These are phyloP conservation scores for Diaporthe vexans DNA, from an alignment of 2,329 filamentous ascomycete genomes.

Conservation along the genomic window DNA sequence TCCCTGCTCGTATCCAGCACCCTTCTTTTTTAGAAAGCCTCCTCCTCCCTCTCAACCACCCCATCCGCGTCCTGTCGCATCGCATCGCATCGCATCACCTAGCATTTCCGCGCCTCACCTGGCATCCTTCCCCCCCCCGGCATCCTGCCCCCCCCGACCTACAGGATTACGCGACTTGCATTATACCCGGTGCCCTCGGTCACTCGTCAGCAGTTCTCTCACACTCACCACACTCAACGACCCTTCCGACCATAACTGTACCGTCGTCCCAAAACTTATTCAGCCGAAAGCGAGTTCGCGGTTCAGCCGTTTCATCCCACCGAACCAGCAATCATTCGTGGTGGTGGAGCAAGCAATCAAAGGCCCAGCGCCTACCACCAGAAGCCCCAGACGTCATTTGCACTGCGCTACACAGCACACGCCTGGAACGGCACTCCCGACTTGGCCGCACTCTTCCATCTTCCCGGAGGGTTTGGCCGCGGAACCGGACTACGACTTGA, in stretches of 20 bases:
- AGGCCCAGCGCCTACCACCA: constrained; percentile 27
- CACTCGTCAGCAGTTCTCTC: constrained; percentile 11
- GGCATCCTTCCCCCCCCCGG: neutral
- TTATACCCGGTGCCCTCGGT: neutral
- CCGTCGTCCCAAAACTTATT: neutral
- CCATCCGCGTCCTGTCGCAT: neutral
- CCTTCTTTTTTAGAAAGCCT: constrained; percentile 26
- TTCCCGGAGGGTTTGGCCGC: constrained; percentile 27
- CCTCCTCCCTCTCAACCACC: neutral
- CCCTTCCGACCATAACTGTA: constrained; percentile 7
- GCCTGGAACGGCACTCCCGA: constrained; percentile 5
- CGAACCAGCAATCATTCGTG: constrained; percentile 33
- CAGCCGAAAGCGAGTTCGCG: constrained; percentile 20
- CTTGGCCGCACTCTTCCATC: constrained; percentile 12
- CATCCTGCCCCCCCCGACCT: neutral
- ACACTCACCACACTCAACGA: neutral
- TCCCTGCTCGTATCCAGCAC: constrained; percentile 1
- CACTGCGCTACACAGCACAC: constrained; percentile 10
- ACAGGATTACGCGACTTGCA: constrained; percentile 9
- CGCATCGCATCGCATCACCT: neutral
- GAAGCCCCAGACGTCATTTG: constrained; percentile 36
- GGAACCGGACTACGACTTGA: constrained; percentile 8
- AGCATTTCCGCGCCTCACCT: neutral
- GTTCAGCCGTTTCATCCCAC: constrained; percentile 25
- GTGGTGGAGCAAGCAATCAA: constrained; percentile 42